Conservation (phyloP, 805 yeast species). For the Ogataea sp. region DNA sequence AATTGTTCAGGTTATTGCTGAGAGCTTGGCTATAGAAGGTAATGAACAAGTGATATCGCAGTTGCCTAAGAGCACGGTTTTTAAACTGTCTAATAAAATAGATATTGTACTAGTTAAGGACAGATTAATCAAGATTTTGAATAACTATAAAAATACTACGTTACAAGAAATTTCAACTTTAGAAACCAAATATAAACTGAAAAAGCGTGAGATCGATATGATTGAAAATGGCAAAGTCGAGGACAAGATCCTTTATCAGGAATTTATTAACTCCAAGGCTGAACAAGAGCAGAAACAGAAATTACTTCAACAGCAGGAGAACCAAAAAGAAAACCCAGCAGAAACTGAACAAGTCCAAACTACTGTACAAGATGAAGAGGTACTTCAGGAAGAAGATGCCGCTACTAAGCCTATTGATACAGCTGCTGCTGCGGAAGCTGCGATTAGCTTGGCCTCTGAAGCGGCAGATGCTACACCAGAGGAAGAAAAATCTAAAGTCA, state of each 20-base stretch:
- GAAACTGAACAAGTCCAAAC: background rate
- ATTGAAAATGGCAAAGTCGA: constrained; percentile 35
- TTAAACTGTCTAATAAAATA: constrained; percentile 22
- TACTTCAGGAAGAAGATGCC: background rate
- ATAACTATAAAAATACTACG: constrained; percentile 24
- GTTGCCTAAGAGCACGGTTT: constrained; percentile 25
- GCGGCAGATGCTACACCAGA: background rate
- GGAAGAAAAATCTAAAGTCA: no score
- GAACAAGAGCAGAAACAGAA: background rate
- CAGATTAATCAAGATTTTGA: constrained; percentile 24
- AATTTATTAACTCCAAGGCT: constrained; percentile 10
- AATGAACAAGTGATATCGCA: constrained; percentile 23
- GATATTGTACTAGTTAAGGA: constrained; percentile 25
- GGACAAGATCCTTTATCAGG: constrained; percentile 22
- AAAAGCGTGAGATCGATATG: constrained; percentile 29
- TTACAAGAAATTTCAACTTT: constrained; percentile 28
- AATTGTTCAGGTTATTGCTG: constrained; percentile 28
- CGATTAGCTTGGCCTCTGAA: background rate
- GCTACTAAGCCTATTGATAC: background rate
- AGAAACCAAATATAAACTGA: constrained; percentile 27
- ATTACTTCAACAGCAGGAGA: background rate
- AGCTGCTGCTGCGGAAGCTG: background rate
- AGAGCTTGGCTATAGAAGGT: constrained; percentile 23
- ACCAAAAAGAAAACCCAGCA: background rate
- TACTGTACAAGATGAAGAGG: background rate